Percentiles rank a stretch among this genome's conserved stretches.
These are phyloP conservation scores for Pyrenula aspistea DNA, from an alignment of 495 filamentous ascomycete genomes.

Conservation along the genomic window DNA sequence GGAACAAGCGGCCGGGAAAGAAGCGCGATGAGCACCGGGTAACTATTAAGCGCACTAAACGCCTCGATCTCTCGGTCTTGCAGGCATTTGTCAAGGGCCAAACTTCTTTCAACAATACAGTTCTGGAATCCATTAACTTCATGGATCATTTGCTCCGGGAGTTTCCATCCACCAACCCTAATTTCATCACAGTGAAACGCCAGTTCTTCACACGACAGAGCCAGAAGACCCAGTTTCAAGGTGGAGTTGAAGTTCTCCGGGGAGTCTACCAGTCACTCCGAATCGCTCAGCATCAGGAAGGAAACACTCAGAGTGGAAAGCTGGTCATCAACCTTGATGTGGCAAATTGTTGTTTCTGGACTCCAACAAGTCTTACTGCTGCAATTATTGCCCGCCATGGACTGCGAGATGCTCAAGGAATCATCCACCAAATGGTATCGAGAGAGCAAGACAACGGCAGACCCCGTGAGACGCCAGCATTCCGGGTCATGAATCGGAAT, in stretches of 20 bases:
- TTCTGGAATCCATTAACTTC: constrained; percentile 66
- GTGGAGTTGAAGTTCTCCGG: constrained; percentile 65
- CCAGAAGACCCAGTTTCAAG: constrained; percentile 29
- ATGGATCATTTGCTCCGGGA: constrained; percentile 82
- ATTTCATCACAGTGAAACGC: constrained; percentile 57
- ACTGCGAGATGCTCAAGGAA: constrained; percentile 12
- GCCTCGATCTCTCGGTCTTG: constrained; percentile 52
- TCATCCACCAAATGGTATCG: constrained; percentile 10
- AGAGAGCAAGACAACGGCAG: constrained; percentile 12
- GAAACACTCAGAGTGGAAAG: constrained; percentile 44
- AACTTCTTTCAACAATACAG: constrained; percentile 42
- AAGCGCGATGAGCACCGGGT: constrained; percentile 39
- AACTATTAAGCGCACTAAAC: constrained; percentile 42
- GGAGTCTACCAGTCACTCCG: constrained; percentile 76
- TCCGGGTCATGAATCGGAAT: constrained; percentile 24
- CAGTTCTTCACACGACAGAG: constrained; percentile 52
- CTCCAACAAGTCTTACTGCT: constrained; percentile 72
- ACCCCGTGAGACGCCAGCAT: constrained; percentile 9
- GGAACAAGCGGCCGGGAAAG: constrained; percentile 21
- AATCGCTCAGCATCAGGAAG: constrained; percentile 40
- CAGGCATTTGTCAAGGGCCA: constrained; percentile 48
- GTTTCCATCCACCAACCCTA: constrained; percentile 38
- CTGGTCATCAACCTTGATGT: neutral
- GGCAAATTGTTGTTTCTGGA: constrained; percentile 41
- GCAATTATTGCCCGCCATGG: neutral